phyloP scores from a whole-genome alignment of 1,284 basidiomycete species.

The Flammula alnicola region DNA sequence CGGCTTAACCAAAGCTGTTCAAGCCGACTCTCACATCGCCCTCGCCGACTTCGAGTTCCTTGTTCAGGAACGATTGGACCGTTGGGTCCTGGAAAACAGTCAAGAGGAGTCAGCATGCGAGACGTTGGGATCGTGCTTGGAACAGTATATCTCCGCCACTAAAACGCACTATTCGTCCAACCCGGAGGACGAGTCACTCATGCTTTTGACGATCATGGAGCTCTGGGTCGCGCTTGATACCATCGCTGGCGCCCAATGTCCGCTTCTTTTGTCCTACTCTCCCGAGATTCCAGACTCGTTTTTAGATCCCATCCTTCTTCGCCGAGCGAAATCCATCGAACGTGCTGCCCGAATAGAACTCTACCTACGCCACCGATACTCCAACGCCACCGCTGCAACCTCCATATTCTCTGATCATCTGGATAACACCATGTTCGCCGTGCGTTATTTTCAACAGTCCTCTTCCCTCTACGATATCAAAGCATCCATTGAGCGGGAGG shows the following conservation, averaged over 20 bases:
- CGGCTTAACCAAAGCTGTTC: slow-evolving; percentile 12
- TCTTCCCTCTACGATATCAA: background rate
- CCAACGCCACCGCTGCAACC: background rate
- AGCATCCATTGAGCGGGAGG: slow-evolving; percentile 3
- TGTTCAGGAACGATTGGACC: slow-evolving; percentile 33
- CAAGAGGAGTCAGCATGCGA: slow-evolving; percentile 13
- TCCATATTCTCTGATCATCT: slow-evolving; percentile 9
- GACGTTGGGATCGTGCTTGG: slow-evolving; percentile 27
- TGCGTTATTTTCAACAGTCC: slow-evolving; percentile 11
- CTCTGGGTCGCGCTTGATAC: slow-evolving; percentile 52
- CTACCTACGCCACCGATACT: slow-evolving; percentile 9
- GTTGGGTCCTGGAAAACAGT: slow-evolving; percentile 31
- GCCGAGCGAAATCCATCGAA: slow-evolving; percentile 19
- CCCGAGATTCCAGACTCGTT: slow-evolving; percentile 45
- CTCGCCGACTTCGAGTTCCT: slow-evolving; percentile 42
- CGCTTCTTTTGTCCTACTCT: slow-evolving; percentile 45
- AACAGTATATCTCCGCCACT: slow-evolving; percentile 11
- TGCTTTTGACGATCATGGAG: slow-evolving; percentile 47
- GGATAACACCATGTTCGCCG: slow-evolving; percentile 1
- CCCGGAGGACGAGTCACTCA: slow-evolving; percentile 46
- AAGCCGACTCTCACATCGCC: slow-evolving; percentile 23
- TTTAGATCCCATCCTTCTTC: slow-evolving; percentile 44
- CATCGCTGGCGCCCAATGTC: slow-evolving; percentile 34
- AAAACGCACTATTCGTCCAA: slow-evolving; percentile 34
- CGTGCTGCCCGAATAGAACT: slow-evolving; percentile 8